Conservation (phyloP, 495 filamentous ascomycete genomes). For the Pyrenopolyporus hunteri region DNA sequence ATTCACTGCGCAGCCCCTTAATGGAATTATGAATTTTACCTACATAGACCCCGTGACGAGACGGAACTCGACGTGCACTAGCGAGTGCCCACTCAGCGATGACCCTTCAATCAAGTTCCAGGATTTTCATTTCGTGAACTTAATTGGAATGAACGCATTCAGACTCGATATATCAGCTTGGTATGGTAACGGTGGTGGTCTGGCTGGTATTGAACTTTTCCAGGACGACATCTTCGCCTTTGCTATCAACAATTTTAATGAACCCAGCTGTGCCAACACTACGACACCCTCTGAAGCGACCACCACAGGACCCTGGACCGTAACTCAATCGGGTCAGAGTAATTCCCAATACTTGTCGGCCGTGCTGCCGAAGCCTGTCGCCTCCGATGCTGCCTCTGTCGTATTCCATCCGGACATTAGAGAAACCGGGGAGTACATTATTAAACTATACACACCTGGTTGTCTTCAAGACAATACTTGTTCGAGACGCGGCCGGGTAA, state of each 20-base stretch:
- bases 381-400: slow-evolving; percentile 66
- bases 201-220: slow-evolving; percentile 90
- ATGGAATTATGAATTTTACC: slow-evolving; percentile 96
- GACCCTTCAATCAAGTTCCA: slow-evolving; percentile 69
- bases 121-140: slow-evolving; percentile 90
- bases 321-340: slow-evolving; percentile 64
- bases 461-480: slow-evolving; percentile 83
- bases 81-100: slow-evolving; percentile 77
- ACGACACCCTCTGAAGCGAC: slow-evolving; percentile 68
- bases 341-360: slow-evolving; percentile 79
- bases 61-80: slow-evolving; percentile 71
- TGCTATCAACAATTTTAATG: slow-evolving; percentile 86
- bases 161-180: slow-evolving; percentile 82
- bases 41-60: slow-evolving; percentile 77
- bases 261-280: slow-evolving; percentile 77
- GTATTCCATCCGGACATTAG: slow-evolving; percentile 85
- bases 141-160: slow-evolving; percentile 86
- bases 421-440: slow-evolving; percentile 86
- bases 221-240: slow-evolving; percentile 84
- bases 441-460: slow-evolving; percentile 89
- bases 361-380: slow-evolving; percentile 57
- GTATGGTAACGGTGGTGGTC: slow-evolving; percentile 85
- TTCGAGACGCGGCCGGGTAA: slow-evolving; percentile 72
- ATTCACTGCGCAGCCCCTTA: slow-evolving; percentile 78
- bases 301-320: slow-evolving; percentile 73